A percentile compares a stretch with the other conserved stretches of the same genome.
phyloP scores from a whole-genome alignment of 2,329 filamentous ascomycete species.

The Penicillium sp. region DNA sequence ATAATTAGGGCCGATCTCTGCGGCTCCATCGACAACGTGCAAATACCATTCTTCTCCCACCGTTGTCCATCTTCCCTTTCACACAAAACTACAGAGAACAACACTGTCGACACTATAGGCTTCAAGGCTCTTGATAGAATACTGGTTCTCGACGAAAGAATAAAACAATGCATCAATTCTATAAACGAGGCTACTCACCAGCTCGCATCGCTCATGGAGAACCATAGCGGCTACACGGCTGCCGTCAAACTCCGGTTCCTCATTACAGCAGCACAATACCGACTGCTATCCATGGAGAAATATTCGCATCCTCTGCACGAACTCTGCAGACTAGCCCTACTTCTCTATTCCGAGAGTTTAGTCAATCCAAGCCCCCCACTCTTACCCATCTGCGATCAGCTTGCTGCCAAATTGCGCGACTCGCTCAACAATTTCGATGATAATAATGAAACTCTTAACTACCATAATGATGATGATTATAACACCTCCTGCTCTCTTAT shows the following conservation, averaged over 20 bases:
- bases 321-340: neutral
- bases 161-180: neutral
- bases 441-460: neutral
- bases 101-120: neutral
- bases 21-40: constrained; percentile 3
- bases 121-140: neutral
- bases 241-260: constrained; percentile 7
- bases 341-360: constrained; percentile 3
- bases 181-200: neutral
- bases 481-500: neutral
- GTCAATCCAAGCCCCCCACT: neutral
- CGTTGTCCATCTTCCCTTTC: neutral
- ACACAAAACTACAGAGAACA: neutral
- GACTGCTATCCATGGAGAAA: neutral
- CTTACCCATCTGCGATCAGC: constrained; percentile 4
- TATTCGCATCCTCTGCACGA: neutral
- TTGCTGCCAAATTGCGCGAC: neutral
- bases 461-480: neutral
- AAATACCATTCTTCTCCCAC: constrained; percentile 4
- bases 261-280: constrained; percentile 10
- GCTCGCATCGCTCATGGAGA: neutral
- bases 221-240: neutral
- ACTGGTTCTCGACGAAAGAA: neutral
- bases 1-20: constrained; percentile 1
- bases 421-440: neutral